These are phyloP conservation scores for Phoma sp. DNA, from an alignment of 2,329 filamentous ascomycete species.

Conservation along the genomic window DNA sequence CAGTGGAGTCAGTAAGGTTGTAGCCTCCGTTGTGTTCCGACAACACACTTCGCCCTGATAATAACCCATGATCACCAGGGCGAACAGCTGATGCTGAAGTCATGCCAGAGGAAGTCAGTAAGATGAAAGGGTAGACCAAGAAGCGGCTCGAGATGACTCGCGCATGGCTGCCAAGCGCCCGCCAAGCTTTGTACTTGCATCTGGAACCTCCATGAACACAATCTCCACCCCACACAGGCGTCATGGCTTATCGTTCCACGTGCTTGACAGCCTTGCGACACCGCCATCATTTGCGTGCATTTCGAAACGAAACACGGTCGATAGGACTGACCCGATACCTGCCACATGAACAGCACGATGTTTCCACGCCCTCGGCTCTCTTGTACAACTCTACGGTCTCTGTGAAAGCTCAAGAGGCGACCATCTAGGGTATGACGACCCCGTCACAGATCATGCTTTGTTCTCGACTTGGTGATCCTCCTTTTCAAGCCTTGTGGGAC, in stretches of 20 bases:
- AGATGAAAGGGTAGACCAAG: conserved; percentile 8
- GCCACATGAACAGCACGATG: background rate
- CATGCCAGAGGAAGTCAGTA: background rate
- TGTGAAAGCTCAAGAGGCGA: background rate
- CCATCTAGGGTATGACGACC: background rate
- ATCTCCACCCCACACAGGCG: conserved; percentile 11
- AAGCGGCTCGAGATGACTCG: conserved; percentile 9
- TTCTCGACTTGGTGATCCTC: conserved; percentile 3
- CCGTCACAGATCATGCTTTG: background rate
- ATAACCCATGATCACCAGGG: background rate
- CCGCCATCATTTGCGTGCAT: background rate
- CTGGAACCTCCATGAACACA: conserved; percentile 2
- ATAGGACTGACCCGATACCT: background rate
- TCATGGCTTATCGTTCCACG: conserved; percentile 1
- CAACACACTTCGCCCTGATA: background rate
- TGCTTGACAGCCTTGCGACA: background rate
- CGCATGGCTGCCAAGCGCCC: background rate
- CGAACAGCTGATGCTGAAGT: background rate
- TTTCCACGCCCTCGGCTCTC: background rate
- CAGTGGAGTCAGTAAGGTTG: too few species aligned
- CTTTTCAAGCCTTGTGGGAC: background rate
- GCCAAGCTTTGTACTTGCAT: conserved; percentile 1
- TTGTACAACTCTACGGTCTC: too few species aligned
- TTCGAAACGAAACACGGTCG: background rate
- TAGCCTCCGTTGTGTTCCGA: background rate